These are phyloP conservation scores for Tricholoma matsutake DNA, from an alignment of 768 basidiomycete species.

Conservation along the genomic window DNA sequence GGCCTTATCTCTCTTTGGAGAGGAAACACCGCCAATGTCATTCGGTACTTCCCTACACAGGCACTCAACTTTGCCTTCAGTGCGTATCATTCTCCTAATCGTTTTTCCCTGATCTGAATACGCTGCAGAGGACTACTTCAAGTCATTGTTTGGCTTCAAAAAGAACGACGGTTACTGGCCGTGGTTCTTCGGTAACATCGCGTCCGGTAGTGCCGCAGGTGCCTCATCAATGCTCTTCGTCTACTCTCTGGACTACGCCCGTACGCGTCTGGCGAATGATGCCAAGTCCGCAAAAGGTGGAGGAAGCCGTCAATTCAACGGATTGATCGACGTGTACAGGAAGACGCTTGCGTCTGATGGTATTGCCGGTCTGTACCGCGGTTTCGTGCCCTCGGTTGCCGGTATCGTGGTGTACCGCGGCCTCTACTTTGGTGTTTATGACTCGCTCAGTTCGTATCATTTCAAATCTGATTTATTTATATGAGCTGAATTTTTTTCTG, in stretches of 20 bases:
- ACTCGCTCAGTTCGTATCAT: conserved; percentile 74
- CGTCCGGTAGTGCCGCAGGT: conserved; percentile 99
- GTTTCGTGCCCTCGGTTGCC: conserved; percentile 97
- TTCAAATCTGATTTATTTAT: background rate
- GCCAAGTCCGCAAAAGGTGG: conserved; percentile 95
- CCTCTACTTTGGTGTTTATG: conserved; percentile 98
- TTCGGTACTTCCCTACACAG: conserved; percentile 99
- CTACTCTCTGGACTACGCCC: conserved; percentile 99
- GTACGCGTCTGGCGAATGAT: conserved; percentile 98
- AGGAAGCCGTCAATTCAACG: conserved; percentile 95
- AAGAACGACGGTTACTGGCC: conserved; percentile 96
- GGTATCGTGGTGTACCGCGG: conserved; percentile 99
- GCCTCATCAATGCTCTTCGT: conserved; percentile 98
- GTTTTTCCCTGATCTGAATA: conserved; percentile 5
- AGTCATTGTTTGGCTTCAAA: conserved; percentile 98
- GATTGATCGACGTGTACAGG: conserved; percentile 93
- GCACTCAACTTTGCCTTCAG: conserved; percentile 99
- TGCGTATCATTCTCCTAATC: conserved; percentile 40
- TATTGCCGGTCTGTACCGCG: conserved; percentile 99
- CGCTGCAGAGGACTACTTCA: conserved; percentile 90
- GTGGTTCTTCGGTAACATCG: conserved; percentile 98
- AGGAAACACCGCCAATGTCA: conserved; percentile 99
- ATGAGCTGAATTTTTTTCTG: conserved; percentile 13
- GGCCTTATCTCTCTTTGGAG: conserved; percentile 95
- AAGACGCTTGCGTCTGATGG: conserved; percentile 98